Percentiles rank a stretch among this genome's conserved stretches.
phyloP scores from a whole-genome alignment of 257 asterid species.

The Cruciata laevipes region DNA sequence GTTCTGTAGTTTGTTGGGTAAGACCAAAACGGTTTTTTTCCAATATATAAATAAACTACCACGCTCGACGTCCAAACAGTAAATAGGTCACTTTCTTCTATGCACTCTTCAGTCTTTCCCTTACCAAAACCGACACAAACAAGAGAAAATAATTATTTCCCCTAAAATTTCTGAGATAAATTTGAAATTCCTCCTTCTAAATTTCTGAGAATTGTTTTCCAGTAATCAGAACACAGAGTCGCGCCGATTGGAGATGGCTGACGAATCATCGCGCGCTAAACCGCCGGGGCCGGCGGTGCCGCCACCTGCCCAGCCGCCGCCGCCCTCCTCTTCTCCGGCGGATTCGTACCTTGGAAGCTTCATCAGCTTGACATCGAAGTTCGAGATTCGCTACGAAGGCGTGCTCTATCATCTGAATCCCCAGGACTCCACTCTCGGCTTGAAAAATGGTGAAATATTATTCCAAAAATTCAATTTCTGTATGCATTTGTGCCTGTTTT shows the following conservation, averaged over 20 bases:
- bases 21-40: too few species aligned
- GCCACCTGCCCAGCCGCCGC: constrained; percentile 20
- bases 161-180: neutral
- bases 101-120: neutral
- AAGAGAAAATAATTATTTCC: neutral
- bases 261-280: constrained; percentile 30
- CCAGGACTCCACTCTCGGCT: constrained; percentile 61
- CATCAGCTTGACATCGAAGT: constrained; percentile 62
- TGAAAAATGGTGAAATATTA: constrained; percentile 46
- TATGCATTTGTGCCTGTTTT: neutral
- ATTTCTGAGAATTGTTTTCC: neutral
- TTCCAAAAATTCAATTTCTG: neutral
- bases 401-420: constrained; percentile 53
- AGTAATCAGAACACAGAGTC: neutral
- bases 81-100: constrained; percentile 3
- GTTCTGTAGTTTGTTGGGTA: too few species aligned
- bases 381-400: constrained; percentile 82
- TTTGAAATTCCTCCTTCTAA: neutral
- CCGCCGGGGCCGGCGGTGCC: constrained; percentile 13
- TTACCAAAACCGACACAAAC: constrained; percentile 2
- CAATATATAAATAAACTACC: neutral
- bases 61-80: neutral
- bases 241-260: constrained; percentile 25
- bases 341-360: constrained; percentile 73
- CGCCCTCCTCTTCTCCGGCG: constrained; percentile 33